Evolutionary conservation across 331 rosid genomes (phyloP).

Genomic region (Cydonia oblonga): DNA sequence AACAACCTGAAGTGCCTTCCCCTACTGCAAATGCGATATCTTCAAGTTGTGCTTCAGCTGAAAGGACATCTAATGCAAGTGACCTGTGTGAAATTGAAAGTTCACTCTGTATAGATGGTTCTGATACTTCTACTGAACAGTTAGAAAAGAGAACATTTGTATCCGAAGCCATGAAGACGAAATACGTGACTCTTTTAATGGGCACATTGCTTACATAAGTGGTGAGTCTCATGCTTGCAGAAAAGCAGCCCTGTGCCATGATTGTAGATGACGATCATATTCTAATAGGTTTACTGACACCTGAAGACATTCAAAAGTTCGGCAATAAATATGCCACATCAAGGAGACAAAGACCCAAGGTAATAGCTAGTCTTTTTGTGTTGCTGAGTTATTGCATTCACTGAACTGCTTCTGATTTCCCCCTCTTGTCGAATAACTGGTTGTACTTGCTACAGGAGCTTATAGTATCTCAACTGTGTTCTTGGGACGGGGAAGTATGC

Average conservation of each 20-base stretch:
- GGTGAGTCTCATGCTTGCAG: constrained; percentile 68
- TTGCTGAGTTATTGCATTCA: background rate
- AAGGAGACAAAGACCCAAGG: constrained; percentile 54
- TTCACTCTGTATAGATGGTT: constrained; percentile 46
- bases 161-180: constrained; percentile 86
- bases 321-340: constrained; percentile 36
- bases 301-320: constrained; percentile 57
- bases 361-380: constrained; percentile 3
- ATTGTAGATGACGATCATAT: constrained; percentile 50
- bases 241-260: constrained; percentile 83
- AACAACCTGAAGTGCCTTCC: constrained; percentile 27
- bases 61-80: constrained; percentile 13
- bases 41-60: constrained; percentile 5
- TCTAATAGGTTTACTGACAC: constrained; percentile 68
- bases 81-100: constrained; percentile 63
- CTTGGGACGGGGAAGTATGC: constrained; percentile 46
- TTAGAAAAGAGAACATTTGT: constrained; percentile 41
- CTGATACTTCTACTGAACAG: constrained; percentile 26
- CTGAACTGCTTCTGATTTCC: background rate
- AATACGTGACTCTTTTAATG: constrained; percentile 53
- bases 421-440: constrained; percentile 6
- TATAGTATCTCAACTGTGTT: constrained; percentile 68
- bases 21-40: constrained; percentile 22
- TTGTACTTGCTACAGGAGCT: constrained; percentile 43
- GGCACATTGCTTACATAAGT: constrained; percentile 55